Evolutionary conservation across 163 green algal species (phyloP), one percentile per base, ranked within the genome.

Genomic region (Smithsoniella earleae): DNA sequence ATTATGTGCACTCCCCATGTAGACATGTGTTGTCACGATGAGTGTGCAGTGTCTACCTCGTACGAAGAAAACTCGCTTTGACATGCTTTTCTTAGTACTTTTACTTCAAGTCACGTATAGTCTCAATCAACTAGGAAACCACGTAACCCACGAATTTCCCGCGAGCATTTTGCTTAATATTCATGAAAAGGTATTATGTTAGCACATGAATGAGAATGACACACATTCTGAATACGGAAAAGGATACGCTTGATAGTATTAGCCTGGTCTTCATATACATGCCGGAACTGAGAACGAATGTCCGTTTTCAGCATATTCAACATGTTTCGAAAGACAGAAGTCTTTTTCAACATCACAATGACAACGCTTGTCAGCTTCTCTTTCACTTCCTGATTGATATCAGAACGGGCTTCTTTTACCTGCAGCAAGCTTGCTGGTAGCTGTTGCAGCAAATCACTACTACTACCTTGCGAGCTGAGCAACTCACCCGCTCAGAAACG

Each of bases 201-300:
- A n/a, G n/a, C n/a, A n/a, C n/a, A n/a, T n/a, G n/a, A n/a, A n/a
- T n/a, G n/a, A n/a, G n/a, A 36, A 16, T n/a, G 22, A 34, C 58
- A 3, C 27, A 69, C 58, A 8, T n/a, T 69, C 3, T 34, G n/a
- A 4, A 69, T 33, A 6, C 58, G 58, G 6, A 45, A 4, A 40
- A 69, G 58, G 38, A 31, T 43, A 43, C 58, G 58, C 27, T 69
- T 43, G 58, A 69, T 69, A n/a, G 58, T 43, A 13, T 69, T 69
- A 34, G 58, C 58, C 43, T 69, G 58, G 25, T 69, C 58, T n/a
- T 33, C 16, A 69, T 69, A 31, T n/a, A 69, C 58, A 13, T 69
- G 58, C 25, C 34, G 58, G 27, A 69, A 31, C 58, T 69, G 58
- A 20, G 58, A 45, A n/a, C 58, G 20, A 30, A 69, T 33, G 43